phyloP scores from a whole-genome alignment of 2,329 filamentous ascomycete genomes.

The Coniochaeta sp. region DNA sequence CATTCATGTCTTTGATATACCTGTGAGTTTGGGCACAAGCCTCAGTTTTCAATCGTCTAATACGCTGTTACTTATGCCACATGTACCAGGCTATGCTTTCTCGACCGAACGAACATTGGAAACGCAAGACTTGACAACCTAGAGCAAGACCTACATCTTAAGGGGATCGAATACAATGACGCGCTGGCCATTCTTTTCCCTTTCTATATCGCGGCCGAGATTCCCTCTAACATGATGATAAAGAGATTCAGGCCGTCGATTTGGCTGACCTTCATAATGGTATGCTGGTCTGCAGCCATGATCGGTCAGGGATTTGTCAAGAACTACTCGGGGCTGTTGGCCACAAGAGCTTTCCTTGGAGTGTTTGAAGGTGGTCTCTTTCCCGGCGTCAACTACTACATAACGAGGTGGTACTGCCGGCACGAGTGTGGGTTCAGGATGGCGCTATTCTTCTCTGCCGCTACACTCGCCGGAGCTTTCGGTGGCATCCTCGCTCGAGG shows the following conservation, averaged over 20 bases:
- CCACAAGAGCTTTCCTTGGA: too few relatives aligned
- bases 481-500: too few relatives aligned
- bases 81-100: slow-evolving; percentile 19
- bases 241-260: slow-evolving; percentile 42
- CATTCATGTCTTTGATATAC: slow-evolving; percentile 49
- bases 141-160: slow-evolving; percentile 11
- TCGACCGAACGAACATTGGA: slow-evolving; percentile 42
- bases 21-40: slow-evolving; percentile 18
- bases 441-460: too few relatives aligned
- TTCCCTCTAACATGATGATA: slow-evolving; percentile 50
- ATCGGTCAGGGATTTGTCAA: slow-evolving; percentile 40
- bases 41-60: background rate
- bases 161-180: slow-evolving; percentile 19
- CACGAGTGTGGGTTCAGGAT: too few relatives aligned
- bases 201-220: slow-evolving; percentile 44
- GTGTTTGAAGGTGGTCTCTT: too few relatives aligned
- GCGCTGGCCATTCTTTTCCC: slow-evolving; percentile 45
- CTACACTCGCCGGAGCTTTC: too few relatives aligned
- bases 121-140: slow-evolving; percentile 29
- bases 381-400: too few relatives aligned
- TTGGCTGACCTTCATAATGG: slow-evolving; percentile 43
- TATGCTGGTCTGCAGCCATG: slow-evolving; percentile 24
- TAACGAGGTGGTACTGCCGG: too few relatives aligned
- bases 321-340: slow-evolving; percentile 40
- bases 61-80: background rate